Conservation (phyloP, 208 protist genomes). For the Acanthamoeba triangularis region DNA sequence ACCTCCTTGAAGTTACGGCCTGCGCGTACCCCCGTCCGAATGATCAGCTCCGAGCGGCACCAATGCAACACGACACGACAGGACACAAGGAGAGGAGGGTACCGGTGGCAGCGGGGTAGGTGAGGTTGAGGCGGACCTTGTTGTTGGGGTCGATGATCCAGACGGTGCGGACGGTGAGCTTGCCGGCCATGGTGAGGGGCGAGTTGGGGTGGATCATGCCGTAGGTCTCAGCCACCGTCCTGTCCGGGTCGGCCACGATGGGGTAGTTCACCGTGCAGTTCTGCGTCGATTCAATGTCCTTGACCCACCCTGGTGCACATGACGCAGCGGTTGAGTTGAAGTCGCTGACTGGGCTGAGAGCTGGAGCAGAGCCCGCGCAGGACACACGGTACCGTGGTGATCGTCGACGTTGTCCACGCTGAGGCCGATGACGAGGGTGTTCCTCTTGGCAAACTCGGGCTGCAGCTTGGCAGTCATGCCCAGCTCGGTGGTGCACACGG, state of each 20-base stretch:
- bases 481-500: conserved; percentile 91
- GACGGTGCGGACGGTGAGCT: conserved; percentile 87
- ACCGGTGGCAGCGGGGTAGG: conserved; percentile 84
- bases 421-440: conserved; percentile 85
- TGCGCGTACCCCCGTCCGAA: conserved; percentile 80
- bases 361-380: not conserved
- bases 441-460: conserved; percentile 83
- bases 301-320: conserved; percentile 76
- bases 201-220: conserved; percentile 88
- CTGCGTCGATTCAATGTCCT: conserved; percentile 82
- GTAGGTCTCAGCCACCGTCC: conserved; percentile 80
- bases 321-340: not conserved
- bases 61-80: not conserved
- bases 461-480: conserved; percentile 83
- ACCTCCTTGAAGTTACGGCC: conserved; percentile 87
- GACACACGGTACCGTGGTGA: conserved; percentile 71
- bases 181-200: conserved; percentile 70
- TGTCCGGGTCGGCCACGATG: conserved; percentile 87
- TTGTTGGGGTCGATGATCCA: conserved; percentile 87
- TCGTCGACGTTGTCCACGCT: conserved; percentile 77
- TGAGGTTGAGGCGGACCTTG: conserved; percentile 86
- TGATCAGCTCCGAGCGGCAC: not conserved
- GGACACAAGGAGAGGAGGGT: not conserved
- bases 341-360: not conserved
- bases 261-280: conserved; percentile 82